Evolutionary conservation across 306 rosid genomes (phyloP), one percentile per base, ranked within the genome.

Genomic region (Cicer pinnatifidum): DNA sequence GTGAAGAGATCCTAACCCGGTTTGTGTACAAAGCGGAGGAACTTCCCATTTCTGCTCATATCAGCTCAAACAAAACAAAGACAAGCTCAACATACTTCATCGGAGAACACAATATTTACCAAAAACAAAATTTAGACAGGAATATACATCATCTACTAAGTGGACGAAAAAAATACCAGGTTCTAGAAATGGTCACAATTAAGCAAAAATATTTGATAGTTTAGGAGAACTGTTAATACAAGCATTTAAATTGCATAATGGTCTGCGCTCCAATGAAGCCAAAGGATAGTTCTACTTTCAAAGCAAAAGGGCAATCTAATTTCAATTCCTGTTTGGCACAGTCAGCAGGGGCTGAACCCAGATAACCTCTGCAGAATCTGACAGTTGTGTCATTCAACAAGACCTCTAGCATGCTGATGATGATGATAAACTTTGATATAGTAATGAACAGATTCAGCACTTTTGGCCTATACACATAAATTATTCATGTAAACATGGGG

Each of bases 211-310:
- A 1, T 15, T 61, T 9, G 33, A 8, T 5, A 20, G 53, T 43
- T 39, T 4, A 46, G 9, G 41, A 54, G 59, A 77, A 68, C 59
- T 2, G 50, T 16, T 76, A 16, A 61, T 4, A 43, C 51, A 39
- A 61, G 12, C 44, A 8, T 44, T 52, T 20, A 38, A 45, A 38
- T 33, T 46, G 66, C 80, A 53, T 23, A 40, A 39, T 16, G 19
- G 72, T 60, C 11, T 44, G 61, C 3, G 16, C 35, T 51, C 33
- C 68, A 82, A 87, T 5, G 83, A 87, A 73, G 87, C 69, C 77
- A 86, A 78, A 19, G 87, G 87, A 86, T 46, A 86, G 68, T 77
- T 86, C 85, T 79, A 85, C 81, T 77, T 82, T 81, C 47, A 88
- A 90, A 69, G 80, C 68, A 47, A 52, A 17, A 79, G 20, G 86